A percentile compares a stretch with the other conserved stretches of the same genome.
Conservation (phyloP, 1,284 basidiomycete species). For the Entoloma clypeatum region DNA sequence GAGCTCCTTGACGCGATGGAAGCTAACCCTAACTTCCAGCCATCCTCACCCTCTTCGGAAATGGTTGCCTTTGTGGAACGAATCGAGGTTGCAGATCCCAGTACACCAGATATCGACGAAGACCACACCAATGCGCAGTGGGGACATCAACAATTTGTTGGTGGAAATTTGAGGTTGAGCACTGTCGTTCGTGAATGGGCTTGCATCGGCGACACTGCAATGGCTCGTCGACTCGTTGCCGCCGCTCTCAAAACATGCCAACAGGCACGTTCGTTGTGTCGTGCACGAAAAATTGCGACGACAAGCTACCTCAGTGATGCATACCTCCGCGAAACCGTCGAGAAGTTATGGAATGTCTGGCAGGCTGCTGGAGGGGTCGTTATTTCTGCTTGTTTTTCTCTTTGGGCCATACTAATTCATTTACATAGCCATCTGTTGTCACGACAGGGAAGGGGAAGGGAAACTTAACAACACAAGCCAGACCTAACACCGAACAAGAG, state of each 20-base stretch:
- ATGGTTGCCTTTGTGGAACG: constrained; percentile 1
- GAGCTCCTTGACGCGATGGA: not conserved
- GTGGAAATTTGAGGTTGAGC: constrained; percentile 6
- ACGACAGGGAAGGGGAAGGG: too few relatives aligned
- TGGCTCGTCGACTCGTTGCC: constrained; percentile 13
- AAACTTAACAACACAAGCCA: too few relatives aligned
- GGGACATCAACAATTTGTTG: constrained; percentile 17
- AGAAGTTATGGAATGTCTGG: constrained; percentile 12
- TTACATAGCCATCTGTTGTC: too few relatives aligned
- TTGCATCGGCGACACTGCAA: constrained; percentile 5
- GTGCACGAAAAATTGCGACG: constrained; percentile 1
- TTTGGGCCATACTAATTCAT: too few relatives aligned
- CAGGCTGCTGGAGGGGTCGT: constrained; percentile 9
- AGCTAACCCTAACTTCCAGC: not conserved
- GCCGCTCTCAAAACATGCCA: constrained; percentile 16
- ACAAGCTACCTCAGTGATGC: constrained; percentile 11
- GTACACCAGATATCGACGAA: constrained; percentile 5
- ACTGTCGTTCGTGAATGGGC: constrained; percentile 10
- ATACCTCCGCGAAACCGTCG: constrained; percentile 12
- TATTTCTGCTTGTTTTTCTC: too few relatives aligned
- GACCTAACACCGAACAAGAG: too few relatives aligned
- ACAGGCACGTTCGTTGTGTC: constrained; percentile 14
- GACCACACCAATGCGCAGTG: constrained; percentile 13
- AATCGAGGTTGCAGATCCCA: constrained; percentile 13
- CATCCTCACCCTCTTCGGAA: not conserved